A percentile compares a stretch with the other conserved stretches of the same genome.
Conservation (phyloP, 257 asterid genomes). For the Gynochthodes officinalis region DNA sequence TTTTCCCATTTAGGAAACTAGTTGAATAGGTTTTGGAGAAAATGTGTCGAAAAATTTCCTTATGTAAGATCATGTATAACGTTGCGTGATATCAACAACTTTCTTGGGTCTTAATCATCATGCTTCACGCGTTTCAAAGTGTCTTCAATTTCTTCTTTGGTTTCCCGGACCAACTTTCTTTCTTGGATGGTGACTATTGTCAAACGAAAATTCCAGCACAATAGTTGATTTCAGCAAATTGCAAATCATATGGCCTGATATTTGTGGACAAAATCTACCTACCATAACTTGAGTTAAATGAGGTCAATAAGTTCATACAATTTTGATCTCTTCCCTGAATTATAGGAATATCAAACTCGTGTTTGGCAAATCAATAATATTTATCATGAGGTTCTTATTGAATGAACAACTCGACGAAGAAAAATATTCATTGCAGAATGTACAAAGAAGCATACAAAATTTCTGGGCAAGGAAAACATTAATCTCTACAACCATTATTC, state of each 20-base stretch:
- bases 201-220: background rate
- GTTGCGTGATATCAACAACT: conserved; percentile 9
- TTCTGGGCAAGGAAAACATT: conserved; percentile 3
- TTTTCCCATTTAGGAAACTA: background rate
- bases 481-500: conserved; percentile 5
- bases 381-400: too few relatives aligned
- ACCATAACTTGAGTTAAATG: too few relatives aligned
- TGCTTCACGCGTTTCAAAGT: conserved; percentile 6
- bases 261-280: background rate
- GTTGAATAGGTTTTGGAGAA: background rate
- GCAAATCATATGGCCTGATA: background rate
- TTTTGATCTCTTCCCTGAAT: background rate
- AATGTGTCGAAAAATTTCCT: background rate
- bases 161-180: background rate
- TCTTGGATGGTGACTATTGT: conserved; percentile 8
- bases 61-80: background rate
- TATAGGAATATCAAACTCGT: background rate
- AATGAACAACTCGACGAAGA: background rate
- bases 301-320: conserved; percentile 3
- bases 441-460: conserved; percentile 19
- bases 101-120: background rate
- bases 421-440: background rate
- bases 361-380: background rate
- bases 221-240: background rate
- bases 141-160: background rate